Evolutionary conservation across 345 rosid species (phyloP).

Genomic region (Hibiscus mutabilis): DNA sequence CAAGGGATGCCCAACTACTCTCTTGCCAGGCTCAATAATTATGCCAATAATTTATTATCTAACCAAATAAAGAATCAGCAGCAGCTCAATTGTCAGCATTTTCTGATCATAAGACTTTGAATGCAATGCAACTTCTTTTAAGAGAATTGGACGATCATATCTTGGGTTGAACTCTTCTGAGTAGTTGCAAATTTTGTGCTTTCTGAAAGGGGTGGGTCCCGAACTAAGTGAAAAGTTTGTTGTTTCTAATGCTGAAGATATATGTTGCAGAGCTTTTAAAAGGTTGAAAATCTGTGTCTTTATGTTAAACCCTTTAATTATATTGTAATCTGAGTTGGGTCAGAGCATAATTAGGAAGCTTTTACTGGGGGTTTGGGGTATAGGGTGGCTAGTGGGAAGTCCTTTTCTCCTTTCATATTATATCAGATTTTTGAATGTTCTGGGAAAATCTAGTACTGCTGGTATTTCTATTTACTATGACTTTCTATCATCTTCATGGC

Average conservation of each 20-base stretch:
- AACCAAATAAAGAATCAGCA: not conserved
- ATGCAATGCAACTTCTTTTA: not conserved
- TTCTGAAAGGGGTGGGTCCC: too few relatives aligned
- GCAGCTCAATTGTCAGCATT: not conserved
- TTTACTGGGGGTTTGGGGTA: not conserved
- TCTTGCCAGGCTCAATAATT: not conserved
- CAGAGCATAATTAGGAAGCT: not conserved
- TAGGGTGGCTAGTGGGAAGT: slow-evolving; percentile 40
- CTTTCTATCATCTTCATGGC: slow-evolving; percentile 15
- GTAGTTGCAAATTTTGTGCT: too few relatives aligned
- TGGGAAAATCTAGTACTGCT: not conserved
- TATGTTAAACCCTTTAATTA: not conserved
- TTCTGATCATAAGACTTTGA: slow-evolving; percentile 5
- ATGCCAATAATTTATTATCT: not conserved
- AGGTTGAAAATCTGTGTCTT: not conserved
- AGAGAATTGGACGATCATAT: not conserved
- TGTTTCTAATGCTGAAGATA: not conserved
- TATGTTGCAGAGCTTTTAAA: not conserved
- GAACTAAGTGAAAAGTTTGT: too few relatives aligned
- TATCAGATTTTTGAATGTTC: slow-evolving; percentile 16
- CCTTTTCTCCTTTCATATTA: slow-evolving; percentile 31
- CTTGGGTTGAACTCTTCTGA: not conserved
- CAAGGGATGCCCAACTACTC: not conserved
- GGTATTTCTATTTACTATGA: not conserved
- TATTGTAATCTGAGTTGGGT: not conserved